A percentile compares a stretch with the other conserved stretches of the same genome.
Evolutionary conservation across 768 basidiomycete genomes (phyloP).

Genomic region (Pleurotus tuber-regium): DNA sequence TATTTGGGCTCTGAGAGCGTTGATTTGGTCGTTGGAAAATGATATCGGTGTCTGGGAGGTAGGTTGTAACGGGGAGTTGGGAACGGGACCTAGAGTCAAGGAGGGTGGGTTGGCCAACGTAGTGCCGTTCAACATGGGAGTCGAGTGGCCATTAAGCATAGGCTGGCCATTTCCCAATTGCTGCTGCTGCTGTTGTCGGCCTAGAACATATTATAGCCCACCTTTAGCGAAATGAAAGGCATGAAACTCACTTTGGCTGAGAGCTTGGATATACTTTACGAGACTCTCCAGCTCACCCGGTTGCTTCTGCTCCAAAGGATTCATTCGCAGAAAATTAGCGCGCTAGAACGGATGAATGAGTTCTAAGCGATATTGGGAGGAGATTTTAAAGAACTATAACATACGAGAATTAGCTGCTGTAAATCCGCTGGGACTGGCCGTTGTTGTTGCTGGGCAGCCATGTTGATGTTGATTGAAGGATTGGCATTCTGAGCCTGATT

Average conservation of each 20-base stretch:
- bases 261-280: constrained; percentile 44
- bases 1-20: constrained; percentile 77
- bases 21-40: constrained; percentile 75
- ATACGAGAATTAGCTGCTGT: background rate
- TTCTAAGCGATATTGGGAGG: background rate
- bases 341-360: constrained; percentile 31
- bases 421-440: background rate
- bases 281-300: constrained; percentile 46
- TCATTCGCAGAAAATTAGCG: constrained; percentile 46
- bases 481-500: constrained; percentile 9
- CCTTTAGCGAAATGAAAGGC: constrained; percentile 7
- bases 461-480: constrained; percentile 5
- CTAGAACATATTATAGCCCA: constrained; percentile 5
- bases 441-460: constrained; percentile 1
- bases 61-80: constrained; percentile 41
- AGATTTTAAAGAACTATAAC: background rate
- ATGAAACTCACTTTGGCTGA: constrained; percentile 34
- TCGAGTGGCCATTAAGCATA: constrained; percentile 49
- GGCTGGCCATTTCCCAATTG: constrained; percentile 14
- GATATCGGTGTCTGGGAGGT: constrained; percentile 73
- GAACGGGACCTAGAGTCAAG: constrained; percentile 46
- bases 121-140: constrained; percentile 36
- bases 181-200: background rate
- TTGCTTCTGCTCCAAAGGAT: constrained; percentile 46
- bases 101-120: constrained; percentile 34